Evolutionary conservation across 2,329 filamentous ascomycete genomes (phyloP).

Genomic region (Aspergillus candidus): DNA sequence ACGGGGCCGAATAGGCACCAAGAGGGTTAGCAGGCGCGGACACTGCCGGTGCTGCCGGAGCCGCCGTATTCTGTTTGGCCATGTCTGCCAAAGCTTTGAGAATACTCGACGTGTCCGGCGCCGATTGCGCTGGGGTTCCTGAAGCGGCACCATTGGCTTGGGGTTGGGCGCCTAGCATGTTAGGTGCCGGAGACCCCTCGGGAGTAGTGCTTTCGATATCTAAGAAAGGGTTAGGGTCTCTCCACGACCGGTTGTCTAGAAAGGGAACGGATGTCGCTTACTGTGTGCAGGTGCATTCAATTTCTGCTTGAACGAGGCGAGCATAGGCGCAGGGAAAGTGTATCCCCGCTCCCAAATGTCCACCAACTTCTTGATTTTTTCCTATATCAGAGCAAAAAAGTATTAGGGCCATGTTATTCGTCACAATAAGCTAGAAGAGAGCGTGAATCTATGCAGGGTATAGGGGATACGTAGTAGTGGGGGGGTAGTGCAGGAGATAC

Average conservation of each 20-base stretch:
- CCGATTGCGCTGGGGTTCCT: conserved; percentile 23
- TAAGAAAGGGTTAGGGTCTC: conserved; percentile 35
- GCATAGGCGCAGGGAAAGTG: conserved; percentile 77
- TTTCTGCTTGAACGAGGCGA: conserved; percentile 77
- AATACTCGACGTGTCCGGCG: conserved; percentile 59
- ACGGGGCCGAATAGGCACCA: conserved; percentile 32
- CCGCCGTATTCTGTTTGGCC: conserved; percentile 63
- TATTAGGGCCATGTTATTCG: conserved; percentile 47
- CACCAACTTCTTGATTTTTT: conserved; percentile 91
- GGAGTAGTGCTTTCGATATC: conserved; percentile 65
- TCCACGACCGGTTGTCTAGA: background rate
- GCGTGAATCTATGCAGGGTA: conserved; percentile 19
- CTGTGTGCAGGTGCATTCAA: conserved; percentile 58
- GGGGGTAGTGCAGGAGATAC: conserved; percentile 16
- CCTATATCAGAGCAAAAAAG: conserved; percentile 55
- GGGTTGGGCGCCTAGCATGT: conserved; percentile 15
- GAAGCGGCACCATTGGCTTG: conserved; percentile 20
- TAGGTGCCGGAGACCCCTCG: conserved; percentile 46
- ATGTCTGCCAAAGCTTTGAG: conserved; percentile 75
- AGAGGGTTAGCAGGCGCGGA: conserved; percentile 39
- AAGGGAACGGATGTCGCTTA: conserved; percentile 47
- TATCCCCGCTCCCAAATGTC: conserved; percentile 97
- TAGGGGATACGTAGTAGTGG: conserved; percentile 13
- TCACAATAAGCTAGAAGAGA: conserved; percentile 19
- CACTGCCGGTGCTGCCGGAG: conserved; percentile 36